phyloP scores from a whole-genome alignment of 768 basidiomycete genomes.

The Hydnum rufescens region DNA sequence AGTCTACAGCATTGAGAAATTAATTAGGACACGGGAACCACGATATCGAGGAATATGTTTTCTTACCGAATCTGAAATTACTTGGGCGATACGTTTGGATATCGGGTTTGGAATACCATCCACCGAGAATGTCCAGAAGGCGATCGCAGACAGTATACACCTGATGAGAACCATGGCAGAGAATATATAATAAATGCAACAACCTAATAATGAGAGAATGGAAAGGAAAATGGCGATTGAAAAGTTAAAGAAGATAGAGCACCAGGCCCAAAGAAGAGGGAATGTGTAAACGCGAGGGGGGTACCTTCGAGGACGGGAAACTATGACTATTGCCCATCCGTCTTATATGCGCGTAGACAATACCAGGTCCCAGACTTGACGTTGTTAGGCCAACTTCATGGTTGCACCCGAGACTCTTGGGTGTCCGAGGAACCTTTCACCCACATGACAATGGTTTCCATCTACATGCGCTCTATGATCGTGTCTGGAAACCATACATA shows the following conservation, averaged over 20 bases:
- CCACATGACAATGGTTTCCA: too few relatives aligned
- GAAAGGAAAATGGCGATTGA: too few relatives aligned
- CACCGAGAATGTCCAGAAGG: background rate
- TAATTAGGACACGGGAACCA: background rate
- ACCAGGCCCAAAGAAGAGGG: background rate
- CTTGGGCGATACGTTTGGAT: background rate
- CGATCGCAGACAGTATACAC: too few relatives aligned
- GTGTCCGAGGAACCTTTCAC: too few relatives aligned
- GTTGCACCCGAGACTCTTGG: too few relatives aligned
- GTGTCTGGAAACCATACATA: too few relatives aligned
- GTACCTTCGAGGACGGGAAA: background rate
- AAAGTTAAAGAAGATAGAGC: background rate
- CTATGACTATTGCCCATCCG: too few relatives aligned
- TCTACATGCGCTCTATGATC: too few relatives aligned
- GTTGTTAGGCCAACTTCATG: too few relatives aligned
- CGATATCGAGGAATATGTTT: background rate
- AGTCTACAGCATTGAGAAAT: background rate
- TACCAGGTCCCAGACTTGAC: too few relatives aligned
- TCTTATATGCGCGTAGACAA: too few relatives aligned
- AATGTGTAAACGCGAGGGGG: background rate
- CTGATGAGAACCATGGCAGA: background rate
- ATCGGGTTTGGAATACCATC: background rate
- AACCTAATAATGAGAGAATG: background rate
- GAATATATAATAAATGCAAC: background rate
- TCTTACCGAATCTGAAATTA: background rate